Evolutionary conservation across 306 rosid genomes (phyloP).

Genomic region (cucumber (Cucumis sativus)): DNA sequence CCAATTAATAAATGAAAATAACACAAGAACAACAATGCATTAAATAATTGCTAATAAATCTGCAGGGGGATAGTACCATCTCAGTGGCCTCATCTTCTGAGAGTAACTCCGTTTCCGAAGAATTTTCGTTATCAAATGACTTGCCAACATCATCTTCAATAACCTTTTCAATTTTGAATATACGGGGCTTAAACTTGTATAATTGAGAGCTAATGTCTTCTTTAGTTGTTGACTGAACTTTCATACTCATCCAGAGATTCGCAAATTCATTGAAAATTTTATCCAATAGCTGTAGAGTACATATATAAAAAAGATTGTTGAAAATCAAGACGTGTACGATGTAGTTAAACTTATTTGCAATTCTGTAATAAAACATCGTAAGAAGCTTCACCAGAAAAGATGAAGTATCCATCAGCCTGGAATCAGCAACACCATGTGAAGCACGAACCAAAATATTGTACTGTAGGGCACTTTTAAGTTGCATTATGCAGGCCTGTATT

Average conservation of each 20-base stretch:
- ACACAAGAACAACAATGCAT: background rate
- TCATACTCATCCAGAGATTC: slow-evolving; percentile 49
- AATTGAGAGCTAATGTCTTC: slow-evolving; percentile 45
- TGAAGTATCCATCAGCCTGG: slow-evolving; percentile 44
- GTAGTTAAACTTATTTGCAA: background rate
- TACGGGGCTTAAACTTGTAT: slow-evolving; percentile 69
- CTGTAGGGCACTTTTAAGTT: slow-evolving; percentile 34
- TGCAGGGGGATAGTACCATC: background rate
- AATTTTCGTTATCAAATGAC: slow-evolving; percentile 27
- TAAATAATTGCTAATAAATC: background rate
- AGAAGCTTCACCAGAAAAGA: slow-evolving; percentile 36
- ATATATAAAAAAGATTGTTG: background rate
- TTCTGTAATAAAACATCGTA: background rate
- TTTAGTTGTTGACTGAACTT: slow-evolving; percentile 34
- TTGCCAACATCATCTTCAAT: slow-evolving; percentile 44
- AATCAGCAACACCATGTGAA: slow-evolving; percentile 38
- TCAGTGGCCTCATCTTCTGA: slow-evolving; percentile 11
- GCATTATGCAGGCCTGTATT: slow-evolving; percentile 41
- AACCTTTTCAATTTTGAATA: slow-evolving; percentile 50
- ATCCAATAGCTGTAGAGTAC: slow-evolving; percentile 42
- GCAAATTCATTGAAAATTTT: slow-evolving; percentile 52
- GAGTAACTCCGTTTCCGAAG: slow-evolving; percentile 35
- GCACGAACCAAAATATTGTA: slow-evolving; percentile 53
- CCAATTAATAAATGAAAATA: background rate
- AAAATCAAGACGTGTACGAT: background rate